A percentile compares a stretch with the other conserved stretches of the same genome.
phyloP scores from a whole-genome alignment of 805 yeast species.

The Saturnispora kantuleensis region DNA sequence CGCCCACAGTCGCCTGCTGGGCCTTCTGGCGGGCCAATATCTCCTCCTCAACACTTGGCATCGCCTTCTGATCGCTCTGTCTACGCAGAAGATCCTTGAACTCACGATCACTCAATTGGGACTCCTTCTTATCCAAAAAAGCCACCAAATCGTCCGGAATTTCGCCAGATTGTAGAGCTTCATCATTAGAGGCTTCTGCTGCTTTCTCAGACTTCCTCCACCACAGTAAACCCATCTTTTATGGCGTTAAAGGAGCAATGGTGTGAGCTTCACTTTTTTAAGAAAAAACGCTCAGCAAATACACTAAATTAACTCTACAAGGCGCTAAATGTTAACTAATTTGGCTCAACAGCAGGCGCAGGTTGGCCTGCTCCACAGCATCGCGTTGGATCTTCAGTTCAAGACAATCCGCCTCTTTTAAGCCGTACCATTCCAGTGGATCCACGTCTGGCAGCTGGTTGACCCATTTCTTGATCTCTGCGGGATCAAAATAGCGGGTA shows the following conservation, averaged over 20 bases:
- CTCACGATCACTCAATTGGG: slow-evolving; percentile 24
- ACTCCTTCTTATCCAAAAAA: slow-evolving; percentile 20
- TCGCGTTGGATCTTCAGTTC: slow-evolving; percentile 9
- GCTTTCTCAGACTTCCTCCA: slow-evolving; percentile 2
- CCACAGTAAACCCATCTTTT: slow-evolving; percentile 15
- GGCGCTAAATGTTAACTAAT: too few species aligned
- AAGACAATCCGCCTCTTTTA: slow-evolving; percentile 7
- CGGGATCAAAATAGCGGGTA: slow-evolving; percentile 27
- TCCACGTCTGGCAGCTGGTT: slow-evolving; percentile 41
- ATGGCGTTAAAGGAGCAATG: too few species aligned
- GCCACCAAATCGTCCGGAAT: slow-evolving; percentile 20
- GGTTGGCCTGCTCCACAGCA: slow-evolving; percentile 2
- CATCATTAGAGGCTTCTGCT: too few species aligned
- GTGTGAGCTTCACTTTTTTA: too few species aligned
- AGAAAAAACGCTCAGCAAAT: too few species aligned
- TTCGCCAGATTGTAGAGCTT: not conserved
- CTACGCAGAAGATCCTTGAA: slow-evolving; percentile 20
- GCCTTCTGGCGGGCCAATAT: not conserved
- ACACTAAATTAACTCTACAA: too few species aligned
- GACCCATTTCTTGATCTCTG: slow-evolving; percentile 37
- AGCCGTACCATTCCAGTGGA: slow-evolving; percentile 24
- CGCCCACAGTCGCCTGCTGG: not conserved
- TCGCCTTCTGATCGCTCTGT: slow-evolving; percentile 5
- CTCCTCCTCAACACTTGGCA: slow-evolving; percentile 7
- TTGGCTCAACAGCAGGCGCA: too few species aligned